Base-by-base conservation (phyloP, 805 yeast genomes). In the Danielia oregonensis region DNA sequence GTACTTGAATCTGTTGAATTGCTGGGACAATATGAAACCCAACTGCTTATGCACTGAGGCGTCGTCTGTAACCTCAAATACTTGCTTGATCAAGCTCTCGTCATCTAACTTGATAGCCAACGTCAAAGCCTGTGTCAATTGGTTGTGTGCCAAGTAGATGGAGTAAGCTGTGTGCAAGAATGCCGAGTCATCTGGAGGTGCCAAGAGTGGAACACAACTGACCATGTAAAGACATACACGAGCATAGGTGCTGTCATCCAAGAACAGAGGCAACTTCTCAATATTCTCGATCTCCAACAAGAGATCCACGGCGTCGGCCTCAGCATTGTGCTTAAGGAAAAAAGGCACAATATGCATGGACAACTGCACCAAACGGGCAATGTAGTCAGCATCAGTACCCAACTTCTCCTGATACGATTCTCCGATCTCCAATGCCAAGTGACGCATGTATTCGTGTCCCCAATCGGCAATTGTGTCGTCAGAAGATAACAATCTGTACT, bases 381-480 rank as follows among this genome's bases (percentile, higher is more conserved):
- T 57, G 24, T 53, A 45, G 4, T 37, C 55, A 35, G 66, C 71
- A 30, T 65, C 64, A 4, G 48, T 32, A 11, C 70, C 70, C 40
- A 55, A 41, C 43, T 56, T 46, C 42, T 73, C 79, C 48, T 78
- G 81, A 59, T 79, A 85, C 35, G 83, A 85, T 54, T 84, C 91
- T 40, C 98, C 97, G 49, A 93, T 86, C 63, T 93, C 97, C 41
- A 93, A 68, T 2, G 98, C 95, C 52, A 93, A 72, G 64, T 93
- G 97, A 56, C 98, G 88, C 52, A 91, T 78, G 59, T 93, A 93
- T 63, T 93, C 99, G 59, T 93, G 97, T 29, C 98, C 99, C 99
- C 98, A 93, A 51, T 80, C 84, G 33, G 81, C 80, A 42, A 85
- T 74, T 32, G 78, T 73, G 21, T 68, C 70, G 30, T 68, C 72